A percentile compares a stretch with the other conserved stretches of the same genome.
phyloP scores from a whole-genome alignment of 495 filamentous ascomycete species.

The Parachaetomium inaequale region DNA sequence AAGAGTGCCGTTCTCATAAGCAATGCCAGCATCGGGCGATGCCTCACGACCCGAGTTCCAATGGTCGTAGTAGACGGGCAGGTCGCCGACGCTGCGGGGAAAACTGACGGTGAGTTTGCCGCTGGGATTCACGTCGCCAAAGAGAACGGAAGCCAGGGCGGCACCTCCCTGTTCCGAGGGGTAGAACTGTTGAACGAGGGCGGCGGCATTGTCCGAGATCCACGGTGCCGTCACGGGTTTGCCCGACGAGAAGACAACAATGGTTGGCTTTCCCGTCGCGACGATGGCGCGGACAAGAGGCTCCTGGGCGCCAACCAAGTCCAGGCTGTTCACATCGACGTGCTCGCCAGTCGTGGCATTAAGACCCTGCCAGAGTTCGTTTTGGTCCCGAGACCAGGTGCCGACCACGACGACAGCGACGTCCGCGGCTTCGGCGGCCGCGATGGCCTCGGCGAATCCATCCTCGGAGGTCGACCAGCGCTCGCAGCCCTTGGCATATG shows the following conservation, averaged over 20 bases:
- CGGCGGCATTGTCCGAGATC: conserved; percentile 57
- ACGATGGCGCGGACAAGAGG: conserved; percentile 61
- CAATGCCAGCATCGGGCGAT: conserved; percentile 46
- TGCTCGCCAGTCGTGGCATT: conserved; percentile 73
- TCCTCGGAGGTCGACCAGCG: conserved; percentile 67
- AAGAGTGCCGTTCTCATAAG: conserved; percentile 54
- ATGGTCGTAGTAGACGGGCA: conserved; percentile 69
- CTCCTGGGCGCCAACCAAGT: conserved; percentile 67
- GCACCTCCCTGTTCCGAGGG: conserved; percentile 72
- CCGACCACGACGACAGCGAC: conserved; percentile 69
- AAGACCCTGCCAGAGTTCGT: conserved; percentile 61
- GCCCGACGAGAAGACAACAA: conserved; percentile 66
- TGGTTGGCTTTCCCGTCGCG: conserved; percentile 61
- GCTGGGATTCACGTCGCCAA: conserved; percentile 77
- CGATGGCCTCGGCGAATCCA: conserved; percentile 58
- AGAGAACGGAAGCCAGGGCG: conserved; percentile 72
- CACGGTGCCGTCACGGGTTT: conserved; percentile 68
- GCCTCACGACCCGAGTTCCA: conserved; percentile 57
- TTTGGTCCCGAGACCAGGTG: conserved; percentile 68
- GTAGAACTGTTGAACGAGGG: conserved; percentile 69
- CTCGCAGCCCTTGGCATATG: conserved; percentile 66
- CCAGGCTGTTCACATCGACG: conserved; percentile 58
- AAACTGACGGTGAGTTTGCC: conserved; percentile 60
- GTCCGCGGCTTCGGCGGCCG: conserved; percentile 60
- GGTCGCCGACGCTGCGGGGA: conserved; percentile 59